Conservation (phyloP, 495 filamentous ascomycete species). For the Elaphomyces granulatus region DNA sequence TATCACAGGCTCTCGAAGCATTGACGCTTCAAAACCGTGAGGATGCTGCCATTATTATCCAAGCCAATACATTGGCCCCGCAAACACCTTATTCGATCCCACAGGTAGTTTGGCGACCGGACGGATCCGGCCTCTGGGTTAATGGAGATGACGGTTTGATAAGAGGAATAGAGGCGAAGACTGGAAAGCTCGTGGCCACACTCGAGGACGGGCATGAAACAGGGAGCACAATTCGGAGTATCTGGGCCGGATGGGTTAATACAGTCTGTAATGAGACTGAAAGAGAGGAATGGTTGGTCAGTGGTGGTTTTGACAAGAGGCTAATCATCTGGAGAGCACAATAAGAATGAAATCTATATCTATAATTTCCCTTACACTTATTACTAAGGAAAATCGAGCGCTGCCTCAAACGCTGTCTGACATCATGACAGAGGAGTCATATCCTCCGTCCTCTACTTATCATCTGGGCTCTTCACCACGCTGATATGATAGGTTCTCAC, state of each 20-base stretch:
- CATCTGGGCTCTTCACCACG: too few species aligned
- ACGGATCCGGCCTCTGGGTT: constrained; percentile 52
- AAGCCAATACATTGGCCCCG: constrained; percentile 47
- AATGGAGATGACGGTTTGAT: constrained; percentile 56
- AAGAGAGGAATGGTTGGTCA: constrained; percentile 44
- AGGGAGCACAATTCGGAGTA: constrained; percentile 48
- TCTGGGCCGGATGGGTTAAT: constrained; percentile 46
- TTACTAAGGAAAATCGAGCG: too few species aligned
- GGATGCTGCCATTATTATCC: constrained; percentile 42
- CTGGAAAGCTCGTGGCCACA: constrained; percentile 39
- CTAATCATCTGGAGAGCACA: constrained; percentile 42
- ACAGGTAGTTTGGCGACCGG: constrained; percentile 48
- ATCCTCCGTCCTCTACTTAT: too few species aligned
- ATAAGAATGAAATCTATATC: constrained; percentile 13
- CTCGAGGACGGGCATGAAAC: constrained; percentile 41
- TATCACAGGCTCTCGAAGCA: constrained; percentile 31
- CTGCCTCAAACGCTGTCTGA: too few species aligned
- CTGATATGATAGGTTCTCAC: too few species aligned
- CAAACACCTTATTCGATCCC: constrained; percentile 57
- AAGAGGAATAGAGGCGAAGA: constrained; percentile 46
- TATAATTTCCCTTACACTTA: too few species aligned
- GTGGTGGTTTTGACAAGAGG: constrained; percentile 54
- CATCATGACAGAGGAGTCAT: too few species aligned
- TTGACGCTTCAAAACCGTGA: constrained; percentile 41
- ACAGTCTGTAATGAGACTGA: constrained; percentile 11